phyloP scores from a whole-genome alignment of 306 rosid genomes.

The Trichosanthes truncata region DNA sequence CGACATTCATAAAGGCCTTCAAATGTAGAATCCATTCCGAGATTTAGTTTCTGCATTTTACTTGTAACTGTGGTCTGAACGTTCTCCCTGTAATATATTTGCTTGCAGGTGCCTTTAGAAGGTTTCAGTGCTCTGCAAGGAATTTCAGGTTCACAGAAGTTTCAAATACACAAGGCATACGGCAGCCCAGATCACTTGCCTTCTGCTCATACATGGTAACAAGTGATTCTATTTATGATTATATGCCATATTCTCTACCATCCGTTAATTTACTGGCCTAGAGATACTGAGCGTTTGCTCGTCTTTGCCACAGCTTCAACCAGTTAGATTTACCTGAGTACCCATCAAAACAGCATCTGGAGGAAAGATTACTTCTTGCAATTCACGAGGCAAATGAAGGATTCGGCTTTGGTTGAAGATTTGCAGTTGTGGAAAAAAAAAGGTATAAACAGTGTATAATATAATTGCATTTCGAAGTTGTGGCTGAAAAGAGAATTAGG shows the following conservation, averaged over 20 bases:
- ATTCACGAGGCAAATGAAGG: constrained; percentile 95
- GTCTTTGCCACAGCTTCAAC: constrained; percentile 64
- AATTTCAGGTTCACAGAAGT: constrained; percentile 94
- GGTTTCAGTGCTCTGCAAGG: constrained; percentile 99
- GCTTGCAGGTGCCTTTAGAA: constrained; percentile 87
- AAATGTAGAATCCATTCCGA: background rate
- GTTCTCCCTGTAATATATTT: background rate
- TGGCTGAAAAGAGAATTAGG: constrained; percentile 27
- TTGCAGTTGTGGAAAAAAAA: background rate
- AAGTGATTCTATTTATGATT: background rate
- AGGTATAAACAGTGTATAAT: constrained; percentile 39
- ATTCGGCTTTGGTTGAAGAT: constrained; percentile 76
- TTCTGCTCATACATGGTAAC: constrained; percentile 97
- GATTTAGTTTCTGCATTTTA: background rate
- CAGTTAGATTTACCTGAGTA: constrained; percentile 95
- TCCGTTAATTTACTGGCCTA: background rate
- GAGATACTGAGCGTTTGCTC: background rate
- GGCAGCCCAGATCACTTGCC: constrained; percentile 97
- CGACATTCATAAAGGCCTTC: background rate
- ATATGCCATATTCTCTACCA: background rate
- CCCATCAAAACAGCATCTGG: constrained; percentile 83
- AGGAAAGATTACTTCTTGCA: constrained; percentile 82
- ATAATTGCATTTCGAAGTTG: constrained; percentile 26
- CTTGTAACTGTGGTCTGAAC: background rate
- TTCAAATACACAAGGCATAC: constrained; percentile 98